A percentile compares a stretch with the other conserved stretches of the same genome.
Conservation (phyloP, 345 rosid species). For the Dovyalis caffra region DNA sequence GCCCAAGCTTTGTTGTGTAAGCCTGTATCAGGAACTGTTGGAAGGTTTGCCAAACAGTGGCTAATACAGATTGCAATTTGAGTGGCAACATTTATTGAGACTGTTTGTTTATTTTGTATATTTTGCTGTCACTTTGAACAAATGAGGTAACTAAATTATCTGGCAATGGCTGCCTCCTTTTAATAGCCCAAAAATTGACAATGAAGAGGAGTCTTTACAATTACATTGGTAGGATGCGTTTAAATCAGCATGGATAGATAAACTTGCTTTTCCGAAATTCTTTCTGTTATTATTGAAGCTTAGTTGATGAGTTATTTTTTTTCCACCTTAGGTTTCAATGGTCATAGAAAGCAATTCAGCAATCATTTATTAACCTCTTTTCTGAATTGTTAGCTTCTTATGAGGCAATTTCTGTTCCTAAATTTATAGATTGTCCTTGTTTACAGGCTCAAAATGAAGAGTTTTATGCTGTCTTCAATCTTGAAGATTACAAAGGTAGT, state of each 20-base stretch:
- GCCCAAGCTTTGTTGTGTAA: not conserved
- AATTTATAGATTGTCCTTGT: slow-evolving; percentile 16
- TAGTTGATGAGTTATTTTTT: not conserved
- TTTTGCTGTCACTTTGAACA: not conserved
- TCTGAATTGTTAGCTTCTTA: not conserved
- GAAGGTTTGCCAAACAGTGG: not conserved
- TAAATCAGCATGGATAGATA: not conserved
- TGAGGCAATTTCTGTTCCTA: not conserved
- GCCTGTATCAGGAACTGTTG: not conserved
- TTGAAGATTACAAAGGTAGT: slow-evolving; percentile 95
- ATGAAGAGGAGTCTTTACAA: not conserved
- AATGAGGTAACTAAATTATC: not conserved
- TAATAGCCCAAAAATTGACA: not conserved
- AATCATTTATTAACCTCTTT: not conserved
- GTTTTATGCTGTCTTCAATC: slow-evolving; percentile 73
- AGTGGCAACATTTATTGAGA: not conserved
- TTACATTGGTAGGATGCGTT: not conserved
- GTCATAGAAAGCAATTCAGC: not conserved
- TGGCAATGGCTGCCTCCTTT: not conserved
- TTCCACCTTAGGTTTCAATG: slow-evolving; percentile 1
- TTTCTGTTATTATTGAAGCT: not conserved
- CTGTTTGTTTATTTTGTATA: not conserved
- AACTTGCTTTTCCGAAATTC: not conserved
- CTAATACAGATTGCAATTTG: not conserved
- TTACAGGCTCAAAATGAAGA: slow-evolving; percentile 88